These are phyloP conservation scores for Cylindrotheca closterium DNA, from an alignment of 108 stramenopile genomes.

Conservation along the genomic window DNA sequence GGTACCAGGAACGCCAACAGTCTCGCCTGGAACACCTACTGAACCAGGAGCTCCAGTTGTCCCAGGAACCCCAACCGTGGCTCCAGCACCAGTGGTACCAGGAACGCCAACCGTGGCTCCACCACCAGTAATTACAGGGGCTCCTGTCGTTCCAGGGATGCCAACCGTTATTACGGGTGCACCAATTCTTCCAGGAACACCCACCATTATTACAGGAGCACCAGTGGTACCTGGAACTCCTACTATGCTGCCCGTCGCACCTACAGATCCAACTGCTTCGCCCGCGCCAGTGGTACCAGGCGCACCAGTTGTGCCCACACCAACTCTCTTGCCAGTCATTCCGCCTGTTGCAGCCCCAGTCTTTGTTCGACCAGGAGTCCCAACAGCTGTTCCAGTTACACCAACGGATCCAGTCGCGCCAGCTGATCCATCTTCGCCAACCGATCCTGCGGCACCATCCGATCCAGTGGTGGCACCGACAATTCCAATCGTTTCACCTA, in stretches of 20 bases:
- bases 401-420: neutral
- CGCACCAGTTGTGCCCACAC: neutral
- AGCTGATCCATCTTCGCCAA: neutral
- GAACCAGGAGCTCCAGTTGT: neutral
- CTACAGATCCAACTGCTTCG: neutral
- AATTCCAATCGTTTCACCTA: too few relatives aligned
- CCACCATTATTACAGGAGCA: neutral
- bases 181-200: neutral
- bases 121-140: neutral
- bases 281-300: neutral
- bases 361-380: neutral
- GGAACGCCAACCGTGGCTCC: neutral
- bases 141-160: neutral
- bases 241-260: neutral
- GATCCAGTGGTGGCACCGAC: neutral
- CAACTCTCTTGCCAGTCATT: neutral
- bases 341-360: neutral
- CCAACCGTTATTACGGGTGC: neutral
- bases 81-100: neutral
- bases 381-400: neutral
- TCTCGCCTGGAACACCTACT: neutral
- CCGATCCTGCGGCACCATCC: neutral
- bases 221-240: neutral
- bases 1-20: neutral
- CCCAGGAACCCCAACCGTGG: neutral